Percentiles rank a stretch among this genome's conserved stretches.
These are phyloP conservation scores for Colletotrichum noveboracense DNA, from an alignment of 2,329 filamentous ascomycete genomes.

Conservation along the genomic window DNA sequence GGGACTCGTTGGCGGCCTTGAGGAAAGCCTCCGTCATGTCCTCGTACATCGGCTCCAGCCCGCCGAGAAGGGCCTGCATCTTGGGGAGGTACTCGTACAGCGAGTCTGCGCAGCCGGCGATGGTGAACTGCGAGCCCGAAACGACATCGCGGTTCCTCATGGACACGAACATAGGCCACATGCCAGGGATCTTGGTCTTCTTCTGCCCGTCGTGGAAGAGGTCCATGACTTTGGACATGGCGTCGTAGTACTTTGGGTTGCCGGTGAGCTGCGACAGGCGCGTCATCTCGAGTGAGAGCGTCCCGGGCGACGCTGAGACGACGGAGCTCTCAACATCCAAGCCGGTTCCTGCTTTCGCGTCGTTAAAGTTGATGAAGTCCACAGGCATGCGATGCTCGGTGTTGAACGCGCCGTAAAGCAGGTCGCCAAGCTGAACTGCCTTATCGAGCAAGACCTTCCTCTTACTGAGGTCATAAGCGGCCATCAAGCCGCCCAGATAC, in stretches of 20 bases:
- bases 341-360: slow-evolving; percentile 39
- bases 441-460: slow-evolving; percentile 62
- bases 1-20: slow-evolving; percentile 56
- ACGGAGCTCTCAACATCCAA: slow-evolving; percentile 39
- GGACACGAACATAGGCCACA: slow-evolving; percentile 74
- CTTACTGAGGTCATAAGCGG: slow-evolving; percentile 70
- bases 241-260: slow-evolving; percentile 76
- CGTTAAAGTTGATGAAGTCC: slow-evolving; percentile 50
- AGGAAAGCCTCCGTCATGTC: slow-evolving; percentile 62
- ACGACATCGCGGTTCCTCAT: slow-evolving; percentile 53
- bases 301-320: slow-evolving; percentile 59
- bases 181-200: slow-evolving; percentile 69
- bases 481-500: slow-evolving; percentile 72
- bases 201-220: slow-evolving; percentile 70
- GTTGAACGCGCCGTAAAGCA: slow-evolving; percentile 71
- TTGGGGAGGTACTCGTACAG: slow-evolving; percentile 47
- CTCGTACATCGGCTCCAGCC: slow-evolving; percentile 58
- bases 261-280: slow-evolving; percentile 75
- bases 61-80: slow-evolving; percentile 62
- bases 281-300: slow-evolving; percentile 75
- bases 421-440: slow-evolving; percentile 66
- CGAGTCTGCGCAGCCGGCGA: slow-evolving; percentile 47
- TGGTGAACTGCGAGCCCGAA: slow-evolving; percentile 33
- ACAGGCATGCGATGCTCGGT: slow-evolving; percentile 69
- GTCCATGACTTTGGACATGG: slow-evolving; percentile 70